Evolutionary conservation across 169 alveolate species (phyloP), one percentile per base, ranked within the genome.

Genomic region (Miamiensis avidus): DNA sequence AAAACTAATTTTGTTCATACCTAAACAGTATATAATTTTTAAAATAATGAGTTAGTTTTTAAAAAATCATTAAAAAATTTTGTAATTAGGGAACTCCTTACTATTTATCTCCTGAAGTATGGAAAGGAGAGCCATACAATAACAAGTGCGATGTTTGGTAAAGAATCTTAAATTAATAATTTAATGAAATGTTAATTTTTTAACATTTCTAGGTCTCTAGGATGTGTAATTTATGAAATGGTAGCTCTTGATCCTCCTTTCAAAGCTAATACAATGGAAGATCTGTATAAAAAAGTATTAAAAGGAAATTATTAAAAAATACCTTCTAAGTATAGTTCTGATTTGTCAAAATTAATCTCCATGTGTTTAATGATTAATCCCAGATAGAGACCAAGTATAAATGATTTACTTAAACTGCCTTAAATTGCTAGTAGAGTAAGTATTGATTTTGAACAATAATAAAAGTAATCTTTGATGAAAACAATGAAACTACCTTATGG

Each of bases 151-250:
- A 94, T 87, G 91, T 94, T 76, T 94, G 97, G 97, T 91, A 49
- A 49, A 49, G 4, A 49, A 93, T 30, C 34, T 92, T 94, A 93
- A 26, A 93, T 94, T 29, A 94, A 93, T 6, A 90, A 93, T 82
- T 26, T 74, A 1, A 34, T 31, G 20, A 49, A 11, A 11, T 11
- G 20, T 49, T 11, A 49, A 49, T 49, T 11, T 49, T 49, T 49
- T 49, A 49, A 49, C 4, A 49, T 11, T 49, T 49, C 4, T 49
- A 49, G 97, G 97, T 92, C 96, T 76, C 87, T 95, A 29, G 98
- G 98, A 0, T 95, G 98, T 83, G 95, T 95, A 4, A 86, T 95
- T 29, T 95, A 95, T 86, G 97, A 95, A 85, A 89, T 93, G 87
- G 85, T 93, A 0, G 83, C 96, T 65, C 85, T 94, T 30, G 91